Percentiles rank a stretch among this genome's conserved stretches.
phyloP scores from a whole-genome alignment of 2,329 filamentous ascomycete genomes.

The Pyrenochaeta sp. region DNA sequence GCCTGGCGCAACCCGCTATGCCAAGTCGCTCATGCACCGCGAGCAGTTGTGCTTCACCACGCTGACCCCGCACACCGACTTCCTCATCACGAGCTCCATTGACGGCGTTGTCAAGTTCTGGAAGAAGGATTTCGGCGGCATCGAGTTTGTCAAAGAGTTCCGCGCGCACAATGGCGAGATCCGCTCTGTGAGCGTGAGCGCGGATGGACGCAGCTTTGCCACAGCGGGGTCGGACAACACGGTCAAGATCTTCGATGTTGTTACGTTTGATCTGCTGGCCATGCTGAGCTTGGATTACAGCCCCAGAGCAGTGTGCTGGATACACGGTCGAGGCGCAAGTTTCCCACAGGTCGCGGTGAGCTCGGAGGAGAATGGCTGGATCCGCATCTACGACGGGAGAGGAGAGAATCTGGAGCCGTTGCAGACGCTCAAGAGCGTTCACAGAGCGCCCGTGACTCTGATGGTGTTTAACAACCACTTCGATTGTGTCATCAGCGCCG shows the following conservation, averaged over 20 bases:
- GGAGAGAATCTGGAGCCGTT: conserved; percentile 80
- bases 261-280: conserved; percentile 72
- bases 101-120: conserved; percentile 99
- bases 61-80: conserved; percentile 90
- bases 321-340: conserved; percentile 84
- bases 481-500: conserved; percentile 89
- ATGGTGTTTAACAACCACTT: conserved; percentile 90
- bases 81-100: conserved; percentile 89
- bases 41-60: conserved; percentile 89
- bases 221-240: conserved; percentile 81
- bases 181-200: conserved; percentile 81
- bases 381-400: conserved; percentile 87
- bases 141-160: conserved; percentile 99
- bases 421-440: conserved; percentile 80
- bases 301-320: conserved; percentile 87
- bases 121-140: conserved; percentile 90
- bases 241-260: conserved; percentile 78
- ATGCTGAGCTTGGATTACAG: conserved; percentile 80
- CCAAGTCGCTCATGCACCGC: conserved; percentile 97
- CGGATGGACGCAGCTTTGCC: conserved; percentile 91
- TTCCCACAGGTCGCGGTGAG: conserved; percentile 86
- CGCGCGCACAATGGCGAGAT: conserved; percentile 88
- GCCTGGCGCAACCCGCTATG: conserved; percentile 80
- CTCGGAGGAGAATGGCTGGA: conserved; percentile 72
- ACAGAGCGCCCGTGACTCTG: conserved; percentile 79